phyloP scores from a whole-genome alignment of 2,329 filamentous ascomycete species.

The Emericellopsis cladophorae region DNA sequence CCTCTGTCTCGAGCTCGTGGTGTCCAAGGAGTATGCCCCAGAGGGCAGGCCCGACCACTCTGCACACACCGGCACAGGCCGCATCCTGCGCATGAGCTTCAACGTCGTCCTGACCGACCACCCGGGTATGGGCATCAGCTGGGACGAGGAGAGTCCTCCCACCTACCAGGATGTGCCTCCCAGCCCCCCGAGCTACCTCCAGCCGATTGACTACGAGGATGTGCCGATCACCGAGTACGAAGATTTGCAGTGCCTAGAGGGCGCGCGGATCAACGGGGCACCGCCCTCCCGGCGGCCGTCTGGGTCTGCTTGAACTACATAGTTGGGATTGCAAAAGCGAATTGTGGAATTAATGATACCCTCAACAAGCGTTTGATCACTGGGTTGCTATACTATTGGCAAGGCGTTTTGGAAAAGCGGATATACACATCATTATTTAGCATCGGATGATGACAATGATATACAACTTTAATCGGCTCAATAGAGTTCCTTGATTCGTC shows the following conservation, averaged over 20 bases:
- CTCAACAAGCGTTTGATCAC: too few species aligned
- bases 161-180: slow-evolving; percentile 88
- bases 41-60: slow-evolving; percentile 55
- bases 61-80: slow-evolving; percentile 78
- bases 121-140: slow-evolving; percentile 78
- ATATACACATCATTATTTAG: too few species aligned
- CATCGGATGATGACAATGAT: too few species aligned
- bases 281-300: neutral
- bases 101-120: slow-evolving; percentile 70
- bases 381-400: too few species aligned
- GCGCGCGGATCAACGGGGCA: neutral
- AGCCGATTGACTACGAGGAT: slow-evolving; percentile 1
- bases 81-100: slow-evolving; percentile 90
- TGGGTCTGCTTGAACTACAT: neutral
- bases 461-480: too few species aligned
- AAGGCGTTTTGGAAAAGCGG: too few species aligned
- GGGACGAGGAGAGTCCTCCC: slow-evolving; percentile 92
- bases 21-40: slow-evolving; percentile 78
- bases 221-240: slow-evolving; percentile 25
- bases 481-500: too few species aligned
- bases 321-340: too few species aligned
- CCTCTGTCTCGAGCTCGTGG: slow-evolving; percentile 84
- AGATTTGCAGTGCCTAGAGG: slow-evolving; percentile 11
- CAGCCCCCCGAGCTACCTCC: slow-evolving; percentile 61
- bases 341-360: too few species aligned